Percentiles rank a stretch among this genome's conserved stretches.
Evolutionary conservation across 1,139 yeast genomes (phyloP).

Genomic region (Nakaseomyces nivariensis): DNA sequence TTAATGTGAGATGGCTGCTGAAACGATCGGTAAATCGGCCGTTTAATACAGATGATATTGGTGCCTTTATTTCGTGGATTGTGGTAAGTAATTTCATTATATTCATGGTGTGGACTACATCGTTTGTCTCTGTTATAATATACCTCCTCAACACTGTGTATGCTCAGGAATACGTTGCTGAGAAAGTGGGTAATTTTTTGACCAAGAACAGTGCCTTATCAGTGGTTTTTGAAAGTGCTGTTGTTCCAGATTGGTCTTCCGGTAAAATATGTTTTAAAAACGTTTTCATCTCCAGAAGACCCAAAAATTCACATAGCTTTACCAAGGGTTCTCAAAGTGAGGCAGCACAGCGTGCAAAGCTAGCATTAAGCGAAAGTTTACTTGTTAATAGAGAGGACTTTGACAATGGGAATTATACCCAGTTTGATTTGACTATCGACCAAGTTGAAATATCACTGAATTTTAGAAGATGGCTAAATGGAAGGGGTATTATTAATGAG

Average conservation of each 20-base stretch:
- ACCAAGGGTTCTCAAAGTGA: conserved; percentile 58
- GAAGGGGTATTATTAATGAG: conserved; percentile 76
- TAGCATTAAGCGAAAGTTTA: conserved; percentile 23
- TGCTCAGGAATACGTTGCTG: conserved; percentile 84
- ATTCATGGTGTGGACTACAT: conserved; percentile 78
- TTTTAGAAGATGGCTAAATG: conserved; percentile 79
- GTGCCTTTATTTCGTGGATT: conserved; percentile 86
- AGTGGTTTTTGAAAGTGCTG: conserved; percentile 86
- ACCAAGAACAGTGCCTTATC: conserved; percentile 80
- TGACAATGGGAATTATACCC: conserved; percentile 93
- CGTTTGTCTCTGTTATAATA: conserved; percentile 72
- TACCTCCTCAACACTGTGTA: conserved; percentile 74
- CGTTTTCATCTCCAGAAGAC: conserved; percentile 80
- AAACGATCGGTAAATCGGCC: conserved; percentile 51
- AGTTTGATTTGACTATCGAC: conserved; percentile 83
- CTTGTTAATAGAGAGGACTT: conserved; percentile 32
- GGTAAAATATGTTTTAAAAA: conserved; percentile 77
- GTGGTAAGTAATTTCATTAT: conserved; percentile 76
- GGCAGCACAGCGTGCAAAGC: conserved; percentile 26
- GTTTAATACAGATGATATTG: conserved; percentile 76
- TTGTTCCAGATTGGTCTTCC: conserved; percentile 89
- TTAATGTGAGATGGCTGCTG: conserved; percentile 62
- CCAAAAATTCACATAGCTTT: conserved; percentile 35
- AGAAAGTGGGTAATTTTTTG: conserved; percentile 67
- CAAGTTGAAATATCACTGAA: conserved; percentile 74